These are phyloP conservation scores for Gentiana macrophylla DNA, from an alignment of 257 asterid species.

Conservation along the genomic window DNA sequence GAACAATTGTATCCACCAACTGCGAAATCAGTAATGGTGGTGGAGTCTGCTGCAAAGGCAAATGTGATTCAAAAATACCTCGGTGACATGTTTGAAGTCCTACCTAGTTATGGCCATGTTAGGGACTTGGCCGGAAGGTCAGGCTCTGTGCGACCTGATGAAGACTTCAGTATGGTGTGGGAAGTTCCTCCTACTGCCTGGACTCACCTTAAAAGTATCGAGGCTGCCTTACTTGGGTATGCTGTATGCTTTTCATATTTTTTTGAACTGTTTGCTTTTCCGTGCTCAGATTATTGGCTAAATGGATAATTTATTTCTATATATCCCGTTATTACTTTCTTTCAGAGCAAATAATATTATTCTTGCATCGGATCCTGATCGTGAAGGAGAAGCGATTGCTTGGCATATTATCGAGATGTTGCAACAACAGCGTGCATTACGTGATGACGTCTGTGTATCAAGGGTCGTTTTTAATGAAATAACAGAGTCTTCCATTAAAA, in stretches of 20 bases:
- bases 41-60: constrained; percentile 83
- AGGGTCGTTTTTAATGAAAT: constrained; percentile 83
- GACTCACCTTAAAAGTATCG: constrained; percentile 90
- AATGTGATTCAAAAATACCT: constrained; percentile 91
- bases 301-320: too few species aligned
- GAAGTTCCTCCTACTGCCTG: constrained; percentile 93
- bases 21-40: constrained; percentile 63
- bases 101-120: constrained; percentile 91
- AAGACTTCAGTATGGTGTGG: constrained; percentile 97
- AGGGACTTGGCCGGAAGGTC: constrained; percentile 95
- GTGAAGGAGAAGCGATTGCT: constrained; percentile 95
- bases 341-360: constrained; percentile 79
- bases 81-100: constrained; percentile 87
- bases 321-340: constrained; percentile 12
- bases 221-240: constrained; percentile 83
- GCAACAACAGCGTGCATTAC: constrained; percentile 80
- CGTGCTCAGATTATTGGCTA: constrained; percentile 16
- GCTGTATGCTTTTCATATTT: constrained; percentile 15
- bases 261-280: neutral
- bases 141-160: constrained; percentile 92
- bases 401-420: constrained; percentile 96
- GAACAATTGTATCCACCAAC: constrained; percentile 69
- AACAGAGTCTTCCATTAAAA: constrained; percentile 82
- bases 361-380: constrained; percentile 98
- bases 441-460: constrained; percentile 51